Conservation (phyloP, 495 filamentous ascomycete species). For the Chaetomidium leptoderma region DNA sequence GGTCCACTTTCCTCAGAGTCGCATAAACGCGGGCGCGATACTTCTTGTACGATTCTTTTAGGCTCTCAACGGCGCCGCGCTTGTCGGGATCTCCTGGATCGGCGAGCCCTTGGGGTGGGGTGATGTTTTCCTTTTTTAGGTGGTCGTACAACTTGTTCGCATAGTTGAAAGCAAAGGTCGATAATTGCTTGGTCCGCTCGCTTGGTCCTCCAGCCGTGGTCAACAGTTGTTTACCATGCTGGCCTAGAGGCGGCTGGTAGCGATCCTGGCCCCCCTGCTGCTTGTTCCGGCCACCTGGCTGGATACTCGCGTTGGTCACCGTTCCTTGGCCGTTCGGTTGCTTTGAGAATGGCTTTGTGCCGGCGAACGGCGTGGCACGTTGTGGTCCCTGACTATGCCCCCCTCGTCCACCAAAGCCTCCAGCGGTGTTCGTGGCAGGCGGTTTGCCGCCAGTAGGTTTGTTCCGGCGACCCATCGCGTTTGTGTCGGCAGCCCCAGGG, state of each 20-base stretch:
- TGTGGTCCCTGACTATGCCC: background rate
- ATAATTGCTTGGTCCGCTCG: constrained; percentile 29
- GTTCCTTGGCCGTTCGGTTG: background rate
- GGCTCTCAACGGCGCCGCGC: constrained; percentile 39
- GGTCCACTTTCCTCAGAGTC: constrained; percentile 64
- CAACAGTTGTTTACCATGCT: background rate
- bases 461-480: constrained; percentile 3
- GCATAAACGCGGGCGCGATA: constrained; percentile 65
- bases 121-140: constrained; percentile 41
- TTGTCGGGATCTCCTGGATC: constrained; percentile 40
- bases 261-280: constrained; percentile 12
- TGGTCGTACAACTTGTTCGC: constrained; percentile 41
- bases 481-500: background rate
- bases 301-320: background rate
- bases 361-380: background rate
- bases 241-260: background rate
- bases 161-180: constrained; percentile 34
- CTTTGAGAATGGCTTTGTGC: background rate
- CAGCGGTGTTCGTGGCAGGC: background rate
- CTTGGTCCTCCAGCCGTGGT: constrained; percentile 18
- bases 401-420: constrained; percentile 11
- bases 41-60: constrained; percentile 52
- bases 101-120: constrained; percentile 43
- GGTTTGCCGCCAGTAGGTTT: constrained; percentile 10
- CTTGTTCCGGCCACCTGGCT: constrained; percentile 14